Percentiles rank a stretch among this genome's conserved stretches.
phyloP scores from a whole-genome alignment of 139 green algal genomes.

The Chlorella sorokiniana region DNA sequence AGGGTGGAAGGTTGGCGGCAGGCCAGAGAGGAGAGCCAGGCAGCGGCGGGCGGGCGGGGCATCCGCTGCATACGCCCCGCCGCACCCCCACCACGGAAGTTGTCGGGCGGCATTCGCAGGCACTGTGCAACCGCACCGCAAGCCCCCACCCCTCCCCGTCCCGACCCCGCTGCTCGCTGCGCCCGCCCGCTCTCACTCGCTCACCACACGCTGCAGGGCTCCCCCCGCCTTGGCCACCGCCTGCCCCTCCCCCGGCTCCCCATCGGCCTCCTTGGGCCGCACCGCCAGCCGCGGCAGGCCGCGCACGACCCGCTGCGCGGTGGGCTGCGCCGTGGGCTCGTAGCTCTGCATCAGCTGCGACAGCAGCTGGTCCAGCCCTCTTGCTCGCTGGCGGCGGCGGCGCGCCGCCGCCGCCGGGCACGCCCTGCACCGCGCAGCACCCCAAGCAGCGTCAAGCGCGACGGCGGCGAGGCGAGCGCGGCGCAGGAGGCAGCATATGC shows the following conservation, averaged over 20 bases:
- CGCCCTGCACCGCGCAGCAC: background rate
- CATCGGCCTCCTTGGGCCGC: constrained; percentile 11
- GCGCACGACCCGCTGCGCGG: constrained; percentile 14
- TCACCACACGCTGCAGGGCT: constrained; percentile 49
- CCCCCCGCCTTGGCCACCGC: constrained; percentile 31
- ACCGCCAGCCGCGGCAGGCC: constrained; percentile 27
- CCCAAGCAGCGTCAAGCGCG: background rate
- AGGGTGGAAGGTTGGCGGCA: background rate
- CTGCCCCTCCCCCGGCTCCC: constrained; percentile 26
- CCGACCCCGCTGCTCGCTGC: background rate
- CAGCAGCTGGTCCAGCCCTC: constrained; percentile 38
- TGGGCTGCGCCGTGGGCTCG: constrained; percentile 25
- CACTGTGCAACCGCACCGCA: background rate
- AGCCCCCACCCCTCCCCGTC: too few relatives aligned
- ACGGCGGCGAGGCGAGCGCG: too few relatives aligned
- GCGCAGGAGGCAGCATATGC: too few relatives aligned
- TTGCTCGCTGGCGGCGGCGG: background rate
- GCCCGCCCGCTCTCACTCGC: background rate
- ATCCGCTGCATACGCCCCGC: too few relatives aligned
- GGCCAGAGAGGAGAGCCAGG: background rate
- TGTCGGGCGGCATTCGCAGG: too few relatives aligned
- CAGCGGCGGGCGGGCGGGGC: background rate
- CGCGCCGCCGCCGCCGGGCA: background rate
- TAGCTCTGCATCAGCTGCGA: constrained; percentile 40
- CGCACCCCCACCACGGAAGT: too few relatives aligned